Evolutionary conservation across 1,284 basidiomycete genomes (phyloP), one percentile per base, ranked within the genome.

Genomic region (Trametes polyzona): DNA sequence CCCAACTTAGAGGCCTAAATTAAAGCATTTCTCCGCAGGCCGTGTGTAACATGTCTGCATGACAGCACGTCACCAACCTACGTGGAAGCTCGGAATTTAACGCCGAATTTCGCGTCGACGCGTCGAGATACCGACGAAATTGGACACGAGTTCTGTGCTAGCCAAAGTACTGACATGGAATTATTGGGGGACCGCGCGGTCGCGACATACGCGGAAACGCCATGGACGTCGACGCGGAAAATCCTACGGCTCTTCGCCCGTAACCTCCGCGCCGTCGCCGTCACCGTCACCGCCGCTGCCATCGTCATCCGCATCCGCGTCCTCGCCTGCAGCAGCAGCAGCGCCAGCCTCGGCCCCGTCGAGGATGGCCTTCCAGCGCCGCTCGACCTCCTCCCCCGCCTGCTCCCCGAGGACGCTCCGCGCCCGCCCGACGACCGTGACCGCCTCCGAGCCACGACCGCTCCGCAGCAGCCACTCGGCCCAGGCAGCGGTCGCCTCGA

Each of bases 401-500:
- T 19, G 50, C 47, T 41, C 63, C 53, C 47, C 63, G 48, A 44
- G 58, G 61, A 57, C 40, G 41, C 47, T 65, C 56, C 57, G 52
- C 63, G 50, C 71, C 57, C 57, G 60, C 65, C 51, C 61, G 57
- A 66, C 66, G 55, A 54, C 59, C 43, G 55, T 63, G 59, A 57
- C 55, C 62, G 58, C 68, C 61, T 63, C 72, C 59, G 53, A 52
- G 23, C 52, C 76, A 75, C 71, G 66, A 47, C 76, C 78, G 44
- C 71, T 70, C 48, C 61, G 63, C 67, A 78, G 61, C 44, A 82
- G 61, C 80, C 80, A 83, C 55, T 66, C 63, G 32, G 75, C 80
- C 80, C 79, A 84, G 60, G 67, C 73, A 51, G 73, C 62, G 52
- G 73, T 71, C 51, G 82, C 81, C 52, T 67, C 69, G 36, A 71